Base-by-base conservation (phyloP, 1,284 basidiomycete species). In the Austroboletus niveus region DNA sequence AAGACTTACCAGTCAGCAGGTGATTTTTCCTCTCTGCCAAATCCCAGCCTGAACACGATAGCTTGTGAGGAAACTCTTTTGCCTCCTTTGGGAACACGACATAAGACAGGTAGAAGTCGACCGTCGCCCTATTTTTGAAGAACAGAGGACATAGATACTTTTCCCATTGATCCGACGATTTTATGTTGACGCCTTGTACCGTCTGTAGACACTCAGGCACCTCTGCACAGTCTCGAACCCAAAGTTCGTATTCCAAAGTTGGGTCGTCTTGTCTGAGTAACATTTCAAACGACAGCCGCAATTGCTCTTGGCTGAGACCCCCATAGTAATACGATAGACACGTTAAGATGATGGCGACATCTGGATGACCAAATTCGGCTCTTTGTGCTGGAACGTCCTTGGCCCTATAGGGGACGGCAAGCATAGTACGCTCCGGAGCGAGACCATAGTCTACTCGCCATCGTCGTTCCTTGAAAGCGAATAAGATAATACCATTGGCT, bases 391-490 rank as follows among this genome's bases (percentile, higher is more conserved):
- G 80, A 2, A 75, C 66, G 50, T 82, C 80, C 58, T 81, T 81
- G 0, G 79, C 79, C 24, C 74, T 66, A 54, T 79, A 81, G 1
- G 79, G 79, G 0, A 81, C 79, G 0, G 80, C 79, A 5, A 82
- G 65, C 53, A 74, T 68, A 1, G 80, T 73, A 5, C 80, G 74
- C 9, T 30, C 52, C 5, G 57, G 60, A 48, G 77, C 73, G 15
- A 81, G 68, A 0, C 79, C 80, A 58, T 77, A 82, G 56, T 82
- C 75, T 17, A 82, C 78, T 22, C 79, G 63, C 74, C 76, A 81
- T 17, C 77, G 69, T 49, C 71, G 73, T 29, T 76, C 69, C 45
- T 60, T 66, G 9, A 81, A 61, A 17, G 64, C 66, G 54, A 74
- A 73, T 8, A 66, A 42, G 1, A 82, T 60, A 3, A 82, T 72